Base-by-base conservation (phyloP, 2,329 filamentous ascomycete species). In the Rachicladosporium sp. region DNA sequence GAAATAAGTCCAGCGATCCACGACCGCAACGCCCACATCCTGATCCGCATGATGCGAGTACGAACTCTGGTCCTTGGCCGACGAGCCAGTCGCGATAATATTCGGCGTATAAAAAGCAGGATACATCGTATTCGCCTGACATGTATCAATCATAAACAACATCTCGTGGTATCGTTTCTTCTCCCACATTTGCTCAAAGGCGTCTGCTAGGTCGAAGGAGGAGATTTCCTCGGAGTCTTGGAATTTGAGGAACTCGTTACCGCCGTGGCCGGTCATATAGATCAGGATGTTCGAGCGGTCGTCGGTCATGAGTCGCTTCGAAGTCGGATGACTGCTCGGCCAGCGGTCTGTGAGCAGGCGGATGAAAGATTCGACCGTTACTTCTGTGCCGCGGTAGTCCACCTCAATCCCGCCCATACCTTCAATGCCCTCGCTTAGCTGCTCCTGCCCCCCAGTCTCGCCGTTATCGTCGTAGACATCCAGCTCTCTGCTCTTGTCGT, bases 171-270 rank as follows among this genome's bases (percentile, higher is more conserved):
- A 98, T 69, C 91, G 80, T 68, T 93, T 93, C 77, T 98, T 98
- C 72, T 98, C 91, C 84, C 88, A 95, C 91, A 98, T 98, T 69
- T 98, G 89, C 63, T 93, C 87, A 60, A 98, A 96, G 0, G 91
- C 91, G 62, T 98, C 86, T 4, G 93, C 91, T 42, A 98, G 68
- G 64, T 98, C 91, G 60, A 93, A 95, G 0, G 87, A 87, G 41
- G 86, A 88, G 49, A 98, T 96, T 64, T 98, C 91, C 61, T 98
- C 91, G 5, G 87, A 85, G 53, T 98, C 91, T 62, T 98, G 91
- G 56, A 98, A 98, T 61, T 98, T 98, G 43, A 98, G 66, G 53
- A 98, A 98, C 64, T 95, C 88, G 59, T 96, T 94, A 11, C 91
- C 91, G 27, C 91, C 91, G 55, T 98, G 91, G 1, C 91, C 91